Base-by-base conservation (phyloP, 148 eudicot genomes). In the Salicornia ramosissima region DNA sequence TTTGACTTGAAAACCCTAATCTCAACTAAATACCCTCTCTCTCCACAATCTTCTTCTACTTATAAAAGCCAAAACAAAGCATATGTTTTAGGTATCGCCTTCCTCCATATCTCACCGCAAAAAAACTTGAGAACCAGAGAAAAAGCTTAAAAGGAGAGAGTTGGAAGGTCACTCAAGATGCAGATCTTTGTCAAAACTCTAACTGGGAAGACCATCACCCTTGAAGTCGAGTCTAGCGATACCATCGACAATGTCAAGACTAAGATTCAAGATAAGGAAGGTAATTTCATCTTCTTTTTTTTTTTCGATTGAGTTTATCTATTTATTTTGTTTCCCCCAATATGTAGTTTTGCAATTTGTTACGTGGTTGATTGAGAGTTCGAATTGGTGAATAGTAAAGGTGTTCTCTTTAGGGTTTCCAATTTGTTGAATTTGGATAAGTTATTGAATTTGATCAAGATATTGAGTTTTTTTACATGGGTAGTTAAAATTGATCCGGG, bases 211-310 rank as follows among this genome's bases (percentile, higher is more conserved):
- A 65, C 72, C 64, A 74, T 74, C 65, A 79, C 78, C 3, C 75
- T 79, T 60, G 82, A 79, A 52, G 82, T 79, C 61, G 78, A 79
- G 34, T 79, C 82, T 6, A 79, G 82, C 29, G 82, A 79, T 29
- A 79, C 82, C 45, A 79, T 79, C 53, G 82, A 74, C 19, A 74
- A 74, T 71, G 82, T 79, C 49, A 74, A 74, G 22, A 61, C 78
- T 45, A 79, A 79, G 78, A 79, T 79, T 74, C 78, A 74, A 71
- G 78, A 74, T 69, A 74, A 79, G 54, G 82, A 74, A 74, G 82
- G 82, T 79, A 64, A 6, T 4, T 5, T 36, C 4, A 16, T 15
- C 12, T 5, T 14, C 8, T 1, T 6, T 16, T 6, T 40, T 10
- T 47, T 67, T 13, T 67, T 4, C 12, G 45, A n/a, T 47, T 24